A percentile compares a stretch with the other conserved stretches of the same genome.
phyloP scores from a whole-genome alignment of 2,329 filamentous ascomycete species.

The Fusarium sp. region DNA sequence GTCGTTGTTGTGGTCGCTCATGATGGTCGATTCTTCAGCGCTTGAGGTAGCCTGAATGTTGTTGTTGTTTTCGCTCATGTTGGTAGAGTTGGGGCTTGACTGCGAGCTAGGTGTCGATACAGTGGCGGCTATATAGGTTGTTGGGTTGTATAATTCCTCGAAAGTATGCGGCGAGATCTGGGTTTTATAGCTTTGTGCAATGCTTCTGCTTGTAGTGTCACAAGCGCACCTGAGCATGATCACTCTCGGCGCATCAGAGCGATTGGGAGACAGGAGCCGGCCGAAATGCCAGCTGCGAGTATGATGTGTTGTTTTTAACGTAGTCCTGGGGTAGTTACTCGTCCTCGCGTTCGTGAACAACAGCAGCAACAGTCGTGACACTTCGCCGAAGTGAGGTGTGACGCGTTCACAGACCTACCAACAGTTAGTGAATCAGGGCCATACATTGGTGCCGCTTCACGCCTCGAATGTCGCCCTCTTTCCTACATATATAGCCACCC shows the following conservation, averaged over 20 bases:
- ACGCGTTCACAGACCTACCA: neutral
- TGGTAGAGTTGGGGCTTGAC: neutral
- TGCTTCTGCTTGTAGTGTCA: neutral
- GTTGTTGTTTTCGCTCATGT: neutral
- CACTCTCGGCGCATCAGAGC: neutral
- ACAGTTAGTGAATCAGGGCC: neutral
- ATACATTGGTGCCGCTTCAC: fast-evolving
- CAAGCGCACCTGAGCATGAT: neutral
- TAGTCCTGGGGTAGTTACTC: fast-evolving
- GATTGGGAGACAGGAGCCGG: neutral
- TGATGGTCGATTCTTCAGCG: neutral
- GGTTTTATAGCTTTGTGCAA: neutral
- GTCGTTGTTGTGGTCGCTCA: neutral
- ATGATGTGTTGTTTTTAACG: fast-evolving
- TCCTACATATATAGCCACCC: neutral
- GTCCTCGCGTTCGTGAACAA: neutral
- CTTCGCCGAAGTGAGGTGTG: fast-evolving
- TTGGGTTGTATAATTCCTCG: neutral
- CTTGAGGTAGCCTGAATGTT: neutral
- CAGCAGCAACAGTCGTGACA: too few relatives aligned
- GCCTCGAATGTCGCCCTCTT: fast-evolving
- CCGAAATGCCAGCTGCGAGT: neutral
- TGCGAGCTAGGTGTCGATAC: neutral
- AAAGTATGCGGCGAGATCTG: too few relatives aligned
- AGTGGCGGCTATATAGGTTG: neutral